A percentile compares a stretch with the other conserved stretches of the same genome.
These are phyloP conservation scores for Boletellus ananiceps DNA, from an alignment of 768 basidiomycete genomes.

Conservation along the genomic window DNA sequence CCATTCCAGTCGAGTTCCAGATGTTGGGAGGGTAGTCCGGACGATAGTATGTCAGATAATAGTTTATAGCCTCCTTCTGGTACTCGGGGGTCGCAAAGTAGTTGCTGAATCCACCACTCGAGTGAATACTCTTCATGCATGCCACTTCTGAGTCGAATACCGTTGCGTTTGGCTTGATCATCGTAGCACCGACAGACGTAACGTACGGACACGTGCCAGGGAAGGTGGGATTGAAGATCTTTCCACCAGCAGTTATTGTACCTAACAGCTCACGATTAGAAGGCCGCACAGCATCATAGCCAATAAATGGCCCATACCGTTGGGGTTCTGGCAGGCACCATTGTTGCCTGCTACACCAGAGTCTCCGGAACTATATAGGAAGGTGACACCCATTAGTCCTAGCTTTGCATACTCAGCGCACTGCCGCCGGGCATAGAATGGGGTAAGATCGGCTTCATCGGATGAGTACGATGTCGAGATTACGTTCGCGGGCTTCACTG, in stretches of 20 bases:
- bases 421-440: slow-evolving; percentile 37
- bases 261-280: slow-evolving; percentile 15
- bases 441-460: slow-evolving; percentile 34
- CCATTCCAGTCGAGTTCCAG: slow-evolving; percentile 27
- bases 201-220: slow-evolving; percentile 43
- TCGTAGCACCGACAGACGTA: slow-evolving; percentile 46
- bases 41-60: slow-evolving; percentile 29
- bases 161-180: slow-evolving; percentile 32
- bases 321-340: slow-evolving; percentile 29
- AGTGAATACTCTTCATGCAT: slow-evolving; percentile 27
- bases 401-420: slow-evolving; percentile 45
- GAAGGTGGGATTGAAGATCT: slow-evolving; percentile 40
- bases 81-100: slow-evolving; percentile 40
- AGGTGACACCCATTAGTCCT: slow-evolving; percentile 37
- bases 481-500: slow-evolving; percentile 31
- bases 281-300: no score
- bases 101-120: slow-evolving; percentile 37
- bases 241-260: slow-evolving; percentile 18
- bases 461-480: slow-evolving; percentile 40
- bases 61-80: slow-evolving; percentile 32
- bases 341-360: slow-evolving; percentile 38
- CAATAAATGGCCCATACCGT: slow-evolving; percentile 13
- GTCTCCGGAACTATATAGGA: slow-evolving; percentile 45
- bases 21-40: slow-evolving; percentile 22
- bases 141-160: slow-evolving; percentile 28